These are phyloP conservation scores for Dysphania ambrosioides DNA, from an alignment of 148 eudicot species.

Conservation along the genomic window DNA sequence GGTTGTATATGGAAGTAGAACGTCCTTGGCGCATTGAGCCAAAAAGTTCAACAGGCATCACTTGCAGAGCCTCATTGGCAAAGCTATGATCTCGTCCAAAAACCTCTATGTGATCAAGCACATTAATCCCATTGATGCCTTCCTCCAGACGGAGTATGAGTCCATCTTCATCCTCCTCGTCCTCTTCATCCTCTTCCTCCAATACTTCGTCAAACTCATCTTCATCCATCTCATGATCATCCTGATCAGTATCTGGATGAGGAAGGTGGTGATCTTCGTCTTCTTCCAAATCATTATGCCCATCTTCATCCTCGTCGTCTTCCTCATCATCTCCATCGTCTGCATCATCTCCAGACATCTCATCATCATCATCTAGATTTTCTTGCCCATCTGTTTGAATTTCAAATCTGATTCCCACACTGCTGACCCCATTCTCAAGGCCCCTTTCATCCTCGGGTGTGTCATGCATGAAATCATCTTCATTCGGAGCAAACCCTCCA, in stretches of 20 bases:
- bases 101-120: conserved; percentile 95
- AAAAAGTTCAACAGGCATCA: conserved; percentile 96
- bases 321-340: conserved; percentile 88
- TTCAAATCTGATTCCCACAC: conserved; percentile 68
- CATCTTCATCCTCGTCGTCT: conserved; percentile 82
- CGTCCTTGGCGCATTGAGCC: conserved; percentile 97
- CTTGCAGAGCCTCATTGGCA: conserved; percentile 75
- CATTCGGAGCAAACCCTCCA: conserved; percentile 71
- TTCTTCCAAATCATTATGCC: conserved; percentile 77
- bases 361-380: conserved; percentile 81
- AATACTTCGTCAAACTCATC: conserved; percentile 91
- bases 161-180: conserved; percentile 91
- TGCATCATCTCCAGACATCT: conserved; percentile 78
- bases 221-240: conserved; percentile 94
- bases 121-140: conserved; percentile 91
- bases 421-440: conserved; percentile 62
- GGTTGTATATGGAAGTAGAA: conserved; percentile 89
- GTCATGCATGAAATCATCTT: conserved; percentile 93
- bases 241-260: conserved; percentile 89
- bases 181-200: conserved; percentile 96
- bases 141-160: conserved; percentile 82
- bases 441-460: conserved; percentile 58
- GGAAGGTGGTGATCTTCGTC: conserved; percentile 85
- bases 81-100: conserved; percentile 83
- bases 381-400: conserved; percentile 65